These are phyloP conservation scores for Penicillium soppii DNA, from an alignment of 495 filamentous ascomycete species.

Conservation along the genomic window DNA sequence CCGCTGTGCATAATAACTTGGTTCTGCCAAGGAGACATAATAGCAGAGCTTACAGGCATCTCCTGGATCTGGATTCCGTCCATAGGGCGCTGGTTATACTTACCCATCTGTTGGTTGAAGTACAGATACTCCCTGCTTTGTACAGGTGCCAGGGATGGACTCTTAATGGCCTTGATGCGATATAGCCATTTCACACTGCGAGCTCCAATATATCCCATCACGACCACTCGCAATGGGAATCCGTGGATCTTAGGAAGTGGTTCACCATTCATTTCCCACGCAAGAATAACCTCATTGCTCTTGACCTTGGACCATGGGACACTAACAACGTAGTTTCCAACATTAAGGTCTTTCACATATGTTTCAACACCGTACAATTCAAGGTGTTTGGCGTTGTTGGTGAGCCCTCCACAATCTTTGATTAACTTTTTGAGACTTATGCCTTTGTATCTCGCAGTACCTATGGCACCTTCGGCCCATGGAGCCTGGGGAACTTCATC, in stretches of 20 bases:
- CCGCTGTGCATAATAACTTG: conserved; percentile 32
- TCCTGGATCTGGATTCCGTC: conserved; percentile 47
- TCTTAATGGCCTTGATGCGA: conserved; percentile 37
- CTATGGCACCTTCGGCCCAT: conserved; percentile 67
- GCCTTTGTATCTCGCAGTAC: conserved; percentile 60
- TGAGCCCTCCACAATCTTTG: conserved; percentile 61
- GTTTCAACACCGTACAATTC: conserved; percentile 67
- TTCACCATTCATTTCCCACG: conserved; percentile 70
- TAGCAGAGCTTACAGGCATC: conserved; percentile 50
- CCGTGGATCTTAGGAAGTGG: conserved; percentile 66
- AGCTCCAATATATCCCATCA: conserved; percentile 59
- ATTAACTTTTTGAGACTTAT: conserved; percentile 65
- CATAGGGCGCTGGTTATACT: conserved; percentile 32
- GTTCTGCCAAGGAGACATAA: conserved; percentile 36
- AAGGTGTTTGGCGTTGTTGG: conserved; percentile 55
- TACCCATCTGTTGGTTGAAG: conserved; percentile 40
- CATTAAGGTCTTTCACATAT: conserved; percentile 63
- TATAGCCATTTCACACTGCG: conserved; percentile 46
- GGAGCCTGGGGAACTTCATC: conserved; percentile 70
- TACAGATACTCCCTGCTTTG: conserved; percentile 49
- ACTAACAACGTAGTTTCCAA: conserved; percentile 62
- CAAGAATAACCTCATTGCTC: conserved; percentile 63
- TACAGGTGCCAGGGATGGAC: conserved; percentile 41
- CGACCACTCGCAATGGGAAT: conserved; percentile 59
- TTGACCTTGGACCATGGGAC: conserved; percentile 66